These are phyloP conservation scores for Chenopodium quinoa DNA, from an alignment of 148 eudicot genomes.

Conservation along the genomic window DNA sequence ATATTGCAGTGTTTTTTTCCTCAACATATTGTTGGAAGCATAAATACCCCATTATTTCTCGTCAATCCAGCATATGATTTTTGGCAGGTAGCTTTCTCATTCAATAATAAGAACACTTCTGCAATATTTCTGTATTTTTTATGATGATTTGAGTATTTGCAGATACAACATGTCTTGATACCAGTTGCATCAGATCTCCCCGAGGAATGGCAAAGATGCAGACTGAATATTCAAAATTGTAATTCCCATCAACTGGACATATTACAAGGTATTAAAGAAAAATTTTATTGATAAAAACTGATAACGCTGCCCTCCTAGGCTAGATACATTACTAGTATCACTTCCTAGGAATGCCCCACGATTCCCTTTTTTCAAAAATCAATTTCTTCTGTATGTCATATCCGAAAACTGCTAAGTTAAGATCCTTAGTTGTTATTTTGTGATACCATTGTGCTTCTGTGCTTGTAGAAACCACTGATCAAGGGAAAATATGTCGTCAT, in stretches of 20 bases:
- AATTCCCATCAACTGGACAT: constrained; percentile 52
- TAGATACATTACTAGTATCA: no score
- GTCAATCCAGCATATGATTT: constrained; percentile 92
- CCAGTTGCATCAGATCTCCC: constrained; percentile 54
- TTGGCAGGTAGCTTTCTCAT: constrained; percentile 70
- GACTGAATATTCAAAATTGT: constrained; percentile 52
- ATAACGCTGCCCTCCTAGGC: no score
- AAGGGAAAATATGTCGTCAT: no score
- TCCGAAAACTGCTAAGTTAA: no score
- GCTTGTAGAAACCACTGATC: no score
- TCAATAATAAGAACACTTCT: not conserved
- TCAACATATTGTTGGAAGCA: constrained; percentile 54
- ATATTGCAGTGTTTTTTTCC: constrained; percentile 84
- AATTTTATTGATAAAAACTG: not conserved
- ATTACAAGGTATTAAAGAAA: constrained; percentile 49
- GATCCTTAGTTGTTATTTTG: not conserved
- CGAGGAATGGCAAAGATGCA: constrained; percentile 66
- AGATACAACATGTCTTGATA: constrained; percentile 73
- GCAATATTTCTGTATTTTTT: not conserved
- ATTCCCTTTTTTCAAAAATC: no score
- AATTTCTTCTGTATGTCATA: no score
- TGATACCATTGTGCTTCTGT: not conserved
- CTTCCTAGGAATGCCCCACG: not conserved
- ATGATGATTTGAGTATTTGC: constrained; percentile 21
- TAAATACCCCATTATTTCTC: constrained; percentile 81